phyloP scores from a whole-genome alignment of 352 stramenopile species.

The Phytophthora sp. region DNA sequence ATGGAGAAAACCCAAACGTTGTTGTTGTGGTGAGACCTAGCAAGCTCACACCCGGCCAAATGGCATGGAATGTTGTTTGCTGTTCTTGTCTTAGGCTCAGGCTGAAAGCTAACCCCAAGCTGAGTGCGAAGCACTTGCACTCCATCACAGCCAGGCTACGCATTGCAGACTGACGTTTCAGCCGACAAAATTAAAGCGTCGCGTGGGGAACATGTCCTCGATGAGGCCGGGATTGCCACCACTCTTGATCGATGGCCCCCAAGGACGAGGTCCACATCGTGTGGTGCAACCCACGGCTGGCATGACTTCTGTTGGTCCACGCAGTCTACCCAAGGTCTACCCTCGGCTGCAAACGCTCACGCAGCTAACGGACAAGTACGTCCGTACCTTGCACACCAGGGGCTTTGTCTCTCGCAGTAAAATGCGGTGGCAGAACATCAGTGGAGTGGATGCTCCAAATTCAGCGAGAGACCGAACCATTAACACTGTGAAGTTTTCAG shows the following conservation, averaged over 20 bases:
- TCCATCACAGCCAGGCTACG: too few relatives aligned
- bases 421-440: constrained; percentile 43
- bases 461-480: constrained; percentile 26
- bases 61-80: background rate
- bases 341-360: constrained; percentile 54
- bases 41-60: too few relatives aligned
- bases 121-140: too few relatives aligned
- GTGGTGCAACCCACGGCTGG: background rate
- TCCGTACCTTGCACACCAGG: constrained; percentile 41
- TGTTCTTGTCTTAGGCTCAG: too few relatives aligned
- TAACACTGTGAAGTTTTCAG: constrained; percentile 34
- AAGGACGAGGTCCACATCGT: constrained; percentile 7
- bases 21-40: too few relatives aligned
- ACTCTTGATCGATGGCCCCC: constrained; percentile 3
- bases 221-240: constrained; percentile 18
- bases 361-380: constrained; percentile 46
- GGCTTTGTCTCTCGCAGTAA: constrained; percentile 56
- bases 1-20: too few relatives aligned
- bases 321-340: constrained; percentile 26
- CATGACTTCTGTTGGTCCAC: background rate
- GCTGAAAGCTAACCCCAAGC: too few relatives aligned
- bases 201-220: constrained; percentile 11
- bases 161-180: too few relatives aligned
- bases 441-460: constrained; percentile 31
- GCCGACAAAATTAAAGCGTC: constrained; percentile 11